Conservation (phyloP, 208 protist genomes). For the Leishmania tropica region DNA sequence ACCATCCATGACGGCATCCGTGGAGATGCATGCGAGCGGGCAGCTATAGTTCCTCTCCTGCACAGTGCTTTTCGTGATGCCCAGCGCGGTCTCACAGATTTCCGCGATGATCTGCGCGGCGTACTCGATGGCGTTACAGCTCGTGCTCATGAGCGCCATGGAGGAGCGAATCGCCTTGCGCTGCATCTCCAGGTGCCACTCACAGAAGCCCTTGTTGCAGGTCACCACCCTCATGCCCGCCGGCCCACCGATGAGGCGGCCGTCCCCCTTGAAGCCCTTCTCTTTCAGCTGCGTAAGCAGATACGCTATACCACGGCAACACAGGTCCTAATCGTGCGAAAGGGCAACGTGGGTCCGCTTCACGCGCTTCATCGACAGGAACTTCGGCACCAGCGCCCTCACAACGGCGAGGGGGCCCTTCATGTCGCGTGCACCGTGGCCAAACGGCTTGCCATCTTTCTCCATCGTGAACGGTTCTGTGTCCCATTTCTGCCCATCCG, state of each 20-base stretch:
- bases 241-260: not conserved
- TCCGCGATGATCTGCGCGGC: slow-evolving; percentile 18
- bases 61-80: not conserved
- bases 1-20: not conserved
- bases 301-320: not conserved
- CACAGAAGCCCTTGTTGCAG: not conserved
- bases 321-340: not conserved
- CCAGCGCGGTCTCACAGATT: not conserved
- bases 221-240: not conserved
- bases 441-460: slow-evolving; percentile 19
- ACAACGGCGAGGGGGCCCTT: not conserved
- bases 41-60: not conserved
- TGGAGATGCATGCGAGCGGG: not conserved
- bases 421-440: not conserved
- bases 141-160: slow-evolving; percentile 41
- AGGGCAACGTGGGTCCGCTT: not conserved
- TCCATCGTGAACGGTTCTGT: slow-evolving; percentile 54
- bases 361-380: slow-evolving; percentile 32
- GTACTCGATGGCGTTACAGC: slow-evolving; percentile 50
- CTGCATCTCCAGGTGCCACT: slow-evolving; percentile 26
- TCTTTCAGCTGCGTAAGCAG: not conserved
- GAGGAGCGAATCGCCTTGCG: slow-evolving; percentile 61
- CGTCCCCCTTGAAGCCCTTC: not conserved
- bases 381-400: slow-evolving; percentile 11
- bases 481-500: slow-evolving; percentile 59